phyloP scores from a whole-genome alignment of 345 rosid species.

The Combretum micranthum region DNA sequence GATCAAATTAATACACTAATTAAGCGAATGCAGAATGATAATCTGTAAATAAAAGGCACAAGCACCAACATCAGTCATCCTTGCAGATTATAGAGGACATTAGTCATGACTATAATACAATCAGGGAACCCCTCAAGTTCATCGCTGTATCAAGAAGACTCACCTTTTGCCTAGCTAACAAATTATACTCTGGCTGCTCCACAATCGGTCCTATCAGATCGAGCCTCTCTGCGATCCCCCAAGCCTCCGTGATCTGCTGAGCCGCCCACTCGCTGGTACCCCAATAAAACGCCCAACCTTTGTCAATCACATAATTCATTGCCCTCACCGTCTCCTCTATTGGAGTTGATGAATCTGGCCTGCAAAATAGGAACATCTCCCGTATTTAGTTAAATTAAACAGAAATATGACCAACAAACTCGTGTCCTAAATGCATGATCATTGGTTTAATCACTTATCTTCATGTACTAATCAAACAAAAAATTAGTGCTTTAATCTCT shows the following conservation, averaged over 20 bases:
- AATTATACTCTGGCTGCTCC: conserved; percentile 91
- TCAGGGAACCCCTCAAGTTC: no score
- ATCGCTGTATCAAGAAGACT: background rate
- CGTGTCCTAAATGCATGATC: no score
- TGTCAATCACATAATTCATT: conserved; percentile 89
- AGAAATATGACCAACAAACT: no score
- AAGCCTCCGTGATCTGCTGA: conserved; percentile 95
- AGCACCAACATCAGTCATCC: no score
- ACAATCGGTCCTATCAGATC: conserved; percentile 91
- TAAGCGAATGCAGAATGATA: no score
- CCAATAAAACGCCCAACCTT: conserved; percentile 99
- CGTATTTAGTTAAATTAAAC: background rate
- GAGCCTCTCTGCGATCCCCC: conserved; percentile 79
- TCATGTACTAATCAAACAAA: no score
- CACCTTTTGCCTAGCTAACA: conserved; percentile 86
- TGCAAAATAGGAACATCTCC: conserved; percentile 11
- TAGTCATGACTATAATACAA: no score
- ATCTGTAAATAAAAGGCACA: no score
- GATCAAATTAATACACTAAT: no score
- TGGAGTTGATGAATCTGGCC: conserved; percentile 86
- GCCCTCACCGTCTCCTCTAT: conserved; percentile 96
- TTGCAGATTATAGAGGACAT: no score
- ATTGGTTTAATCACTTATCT: no score
- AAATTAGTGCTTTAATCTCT: no score
- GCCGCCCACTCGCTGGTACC: conserved; percentile 99